Percentiles rank a stretch among this genome's conserved stretches.
Conservation (phyloP, 352 stramenopile genomes). For the Globisporangium paroecandrum region DNA sequence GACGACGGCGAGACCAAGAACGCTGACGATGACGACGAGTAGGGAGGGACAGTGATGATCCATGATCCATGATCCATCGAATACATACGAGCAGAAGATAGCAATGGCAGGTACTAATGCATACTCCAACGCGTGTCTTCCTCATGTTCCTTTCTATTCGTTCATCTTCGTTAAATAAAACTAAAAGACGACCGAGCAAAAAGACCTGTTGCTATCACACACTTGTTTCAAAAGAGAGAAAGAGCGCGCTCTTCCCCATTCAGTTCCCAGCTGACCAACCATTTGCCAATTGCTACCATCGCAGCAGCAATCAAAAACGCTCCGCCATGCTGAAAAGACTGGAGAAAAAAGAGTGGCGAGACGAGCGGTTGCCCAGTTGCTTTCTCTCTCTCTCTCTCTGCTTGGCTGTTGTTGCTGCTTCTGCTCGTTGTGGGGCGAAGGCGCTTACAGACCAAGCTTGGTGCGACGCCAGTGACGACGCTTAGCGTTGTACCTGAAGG, state of each 20-base stretch:
- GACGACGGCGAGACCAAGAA: slow-evolving; percentile 29
- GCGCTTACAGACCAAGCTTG: slow-evolving; percentile 99
- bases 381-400: not conserved
- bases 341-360: not conserved
- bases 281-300: not conserved
- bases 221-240: slow-evolving; percentile 1
- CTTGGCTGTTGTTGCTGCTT: slow-evolving; percentile 11
- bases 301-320: not conserved
- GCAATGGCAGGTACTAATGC: not conserved
- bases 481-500: slow-evolving; percentile 98
- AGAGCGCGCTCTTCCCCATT: not conserved
- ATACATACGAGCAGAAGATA: not conserved
- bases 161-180: slow-evolving; percentile 10
- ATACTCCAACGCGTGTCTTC: slow-evolving; percentile 10
- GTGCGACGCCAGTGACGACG: slow-evolving; percentile 99
- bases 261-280: not conserved
- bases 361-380: not conserved
- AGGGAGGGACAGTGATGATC: not conserved
- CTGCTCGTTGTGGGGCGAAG: slow-evolving; percentile 14
- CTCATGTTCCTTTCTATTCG: slow-evolving; percentile 16
- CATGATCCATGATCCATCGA: not conserved
- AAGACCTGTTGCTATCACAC: slow-evolving; percentile 19
- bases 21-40: slow-evolving; percentile 16
- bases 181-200: slow-evolving; percentile 3
- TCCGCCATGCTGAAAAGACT: not conserved